Conservation (phyloP, 2,329 filamentous ascomycete genomes). For the Paraphaeosphaeria sporulosa region DNA sequence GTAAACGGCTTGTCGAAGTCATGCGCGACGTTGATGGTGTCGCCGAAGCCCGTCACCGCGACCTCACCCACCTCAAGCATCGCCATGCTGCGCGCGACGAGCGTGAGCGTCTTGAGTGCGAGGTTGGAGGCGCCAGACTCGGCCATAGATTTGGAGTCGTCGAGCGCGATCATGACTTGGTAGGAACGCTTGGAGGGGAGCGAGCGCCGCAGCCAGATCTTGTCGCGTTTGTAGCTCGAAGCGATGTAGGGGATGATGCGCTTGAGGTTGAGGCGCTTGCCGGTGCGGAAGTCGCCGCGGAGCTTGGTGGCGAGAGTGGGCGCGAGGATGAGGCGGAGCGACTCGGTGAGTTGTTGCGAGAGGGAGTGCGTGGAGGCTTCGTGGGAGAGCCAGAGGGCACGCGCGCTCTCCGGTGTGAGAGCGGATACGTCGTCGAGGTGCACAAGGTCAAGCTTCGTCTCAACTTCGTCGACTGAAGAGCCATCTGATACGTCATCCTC, state of each 20-base stretch:
- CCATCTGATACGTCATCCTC: slow-evolving; percentile 47
- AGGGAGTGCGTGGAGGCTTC: slow-evolving; percentile 85
- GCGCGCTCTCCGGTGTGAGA: slow-evolving; percentile 64
- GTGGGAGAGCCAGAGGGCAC: slow-evolving; percentile 83
- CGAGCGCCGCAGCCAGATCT: slow-evolving; percentile 98
- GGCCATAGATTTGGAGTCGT: slow-evolving; percentile 94
- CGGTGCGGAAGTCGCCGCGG: slow-evolving; percentile 94
- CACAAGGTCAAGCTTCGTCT: slow-evolving; percentile 73
- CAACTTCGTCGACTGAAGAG: slow-evolving; percentile 52
- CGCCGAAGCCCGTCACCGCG: slow-evolving; percentile 89
- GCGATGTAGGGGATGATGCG: slow-evolving; percentile 99
- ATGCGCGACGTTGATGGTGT: slow-evolving; percentile 83
- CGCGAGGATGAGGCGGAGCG: slow-evolving; percentile 92
- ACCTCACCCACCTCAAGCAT: slow-evolving; percentile 96
- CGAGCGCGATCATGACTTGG: slow-evolving; percentile 96
- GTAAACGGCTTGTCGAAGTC: slow-evolving; percentile 84
- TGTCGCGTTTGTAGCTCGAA: slow-evolving; percentile 97
- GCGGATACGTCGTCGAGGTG: slow-evolving; percentile 62
- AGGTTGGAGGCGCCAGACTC: slow-evolving; percentile 78
- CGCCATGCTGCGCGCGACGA: slow-evolving; percentile 83
- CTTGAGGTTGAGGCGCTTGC: slow-evolving; percentile 98
- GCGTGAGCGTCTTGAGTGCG: slow-evolving; percentile 91
- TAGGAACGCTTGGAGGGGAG: slow-evolving; percentile 94
- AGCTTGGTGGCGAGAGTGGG: slow-evolving; percentile 96
- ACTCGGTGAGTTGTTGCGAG: slow-evolving; percentile 88